phyloP scores from a whole-genome alignment of 192 early-diverging fungal species.

The Backusella circina region DNA sequence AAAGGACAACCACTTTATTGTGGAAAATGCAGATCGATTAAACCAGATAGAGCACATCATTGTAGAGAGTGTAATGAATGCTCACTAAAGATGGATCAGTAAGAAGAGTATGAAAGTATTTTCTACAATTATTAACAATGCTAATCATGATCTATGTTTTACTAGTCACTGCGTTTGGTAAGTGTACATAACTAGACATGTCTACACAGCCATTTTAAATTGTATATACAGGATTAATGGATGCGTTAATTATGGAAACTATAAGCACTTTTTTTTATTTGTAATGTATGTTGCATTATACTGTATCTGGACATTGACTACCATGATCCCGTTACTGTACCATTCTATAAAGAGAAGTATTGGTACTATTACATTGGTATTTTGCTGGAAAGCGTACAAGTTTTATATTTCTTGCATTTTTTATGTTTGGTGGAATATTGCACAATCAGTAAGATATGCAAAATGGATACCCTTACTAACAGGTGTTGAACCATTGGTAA shows the following conservation, averaged over 20 bases:
- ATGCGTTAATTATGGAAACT: constrained; percentile 50
- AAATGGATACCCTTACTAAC: constrained; percentile 8
- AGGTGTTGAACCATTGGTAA: neutral
- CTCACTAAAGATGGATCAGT: constrained; percentile 55
- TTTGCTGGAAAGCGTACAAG: constrained; percentile 1
- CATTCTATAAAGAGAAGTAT: neutral
- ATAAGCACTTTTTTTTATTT: constrained; percentile 50
- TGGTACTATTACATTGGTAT: neutral
- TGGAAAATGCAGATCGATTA: constrained; percentile 22
- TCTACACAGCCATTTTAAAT: neutral
- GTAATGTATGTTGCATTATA: constrained; percentile 43
- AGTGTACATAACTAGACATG: neutral
- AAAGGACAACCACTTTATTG: constrained; percentile 26
- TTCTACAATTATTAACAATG: too few relatives aligned
- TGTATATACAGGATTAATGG: constrained; percentile 39
- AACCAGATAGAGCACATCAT: constrained; percentile 48
- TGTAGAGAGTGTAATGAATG: constrained; percentile 50
- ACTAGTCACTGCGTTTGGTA: constrained; percentile 29
- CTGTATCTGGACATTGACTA: constrained; percentile 29
- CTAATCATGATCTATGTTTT: too few relatives aligned
- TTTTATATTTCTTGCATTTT: neutral
- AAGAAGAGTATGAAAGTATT: constrained; percentile 18
- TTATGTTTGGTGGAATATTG: neutral
- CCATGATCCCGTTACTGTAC: constrained; percentile 13
- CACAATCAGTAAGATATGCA: neutral